These are phyloP conservation scores for Sicyos baderoa DNA, from an alignment of 306 rosid genomes.

Conservation along the genomic window DNA sequence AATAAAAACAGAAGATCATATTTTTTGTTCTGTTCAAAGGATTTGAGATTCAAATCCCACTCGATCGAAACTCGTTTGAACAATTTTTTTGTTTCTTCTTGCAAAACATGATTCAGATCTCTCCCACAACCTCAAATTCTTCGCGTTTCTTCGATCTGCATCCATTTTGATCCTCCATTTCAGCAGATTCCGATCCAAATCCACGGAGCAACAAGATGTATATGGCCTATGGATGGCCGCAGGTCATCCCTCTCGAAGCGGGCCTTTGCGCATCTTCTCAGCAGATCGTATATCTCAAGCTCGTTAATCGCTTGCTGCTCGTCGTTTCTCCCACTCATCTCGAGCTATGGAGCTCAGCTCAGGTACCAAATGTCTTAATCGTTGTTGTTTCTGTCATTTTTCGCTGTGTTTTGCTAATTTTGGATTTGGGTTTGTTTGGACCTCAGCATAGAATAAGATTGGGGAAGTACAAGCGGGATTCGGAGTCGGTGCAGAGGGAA, in stretches of 20 bases:
- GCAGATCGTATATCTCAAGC: constrained; percentile 60
- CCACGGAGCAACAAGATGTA: constrained; percentile 45
- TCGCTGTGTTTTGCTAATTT: neutral
- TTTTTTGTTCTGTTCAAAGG: too few relatives aligned
- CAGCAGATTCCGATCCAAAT: constrained; percentile 21
- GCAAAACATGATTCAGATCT: constrained; percentile 7
- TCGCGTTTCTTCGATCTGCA: neutral
- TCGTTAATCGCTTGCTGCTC: constrained; percentile 61
- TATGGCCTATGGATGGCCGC: constrained; percentile 99
- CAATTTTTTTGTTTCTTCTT: neutral
- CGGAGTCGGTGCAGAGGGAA: constrained; percentile 62
- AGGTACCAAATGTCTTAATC: constrained; percentile 35
- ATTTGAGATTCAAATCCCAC: constrained; percentile 1
- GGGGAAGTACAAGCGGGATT: constrained; percentile 85
- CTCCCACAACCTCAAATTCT: constrained; percentile 13
- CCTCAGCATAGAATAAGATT: constrained; percentile 80
- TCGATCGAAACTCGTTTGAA: neutral
- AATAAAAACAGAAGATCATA: too few relatives aligned
- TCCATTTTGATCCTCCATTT: constrained; percentile 33
- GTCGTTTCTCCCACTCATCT: constrained; percentile 75
- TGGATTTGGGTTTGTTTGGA: constrained; percentile 22
- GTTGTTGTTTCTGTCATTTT: neutral
- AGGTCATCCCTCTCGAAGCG: constrained; percentile 78
- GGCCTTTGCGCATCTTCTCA: constrained; percentile 59
- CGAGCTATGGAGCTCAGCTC: constrained; percentile 88